These are phyloP conservation scores for Neurospora sp. DNA, from an alignment of 495 filamentous ascomycete species.

Conservation along the genomic window DNA sequence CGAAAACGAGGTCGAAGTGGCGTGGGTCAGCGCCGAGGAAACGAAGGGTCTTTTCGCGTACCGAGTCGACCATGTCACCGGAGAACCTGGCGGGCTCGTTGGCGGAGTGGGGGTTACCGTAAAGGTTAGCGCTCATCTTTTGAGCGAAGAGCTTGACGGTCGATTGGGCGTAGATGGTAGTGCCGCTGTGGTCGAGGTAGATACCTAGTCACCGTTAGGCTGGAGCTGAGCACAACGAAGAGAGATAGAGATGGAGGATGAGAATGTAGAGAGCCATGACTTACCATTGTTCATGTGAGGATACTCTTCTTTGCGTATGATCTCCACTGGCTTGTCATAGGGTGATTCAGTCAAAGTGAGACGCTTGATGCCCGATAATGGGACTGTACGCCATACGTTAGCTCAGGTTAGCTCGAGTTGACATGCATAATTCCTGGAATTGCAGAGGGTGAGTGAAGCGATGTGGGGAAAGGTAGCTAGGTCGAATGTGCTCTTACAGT, in stretches of 20 bases:
- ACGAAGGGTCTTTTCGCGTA: constrained; percentile 54
- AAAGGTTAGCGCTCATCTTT: constrained; percentile 48
- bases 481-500: constrained; percentile 1
- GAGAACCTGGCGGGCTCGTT: constrained; percentile 54
- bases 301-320: constrained; percentile 34
- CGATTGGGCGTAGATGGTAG: constrained; percentile 61
- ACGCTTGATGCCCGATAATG: background rate
- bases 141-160: constrained; percentile 47
- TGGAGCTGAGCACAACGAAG: background rate
- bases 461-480: background rate
- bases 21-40: constrained; percentile 80
- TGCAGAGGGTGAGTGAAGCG: background rate
- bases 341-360: background rate
- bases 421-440: background rate
- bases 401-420: background rate
- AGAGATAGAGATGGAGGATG: background rate
- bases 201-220: constrained; percentile 19
- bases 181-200: constrained; percentile 69
- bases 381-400: background rate
- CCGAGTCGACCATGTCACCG: constrained; percentile 47
- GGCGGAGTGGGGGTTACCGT: constrained; percentile 68
- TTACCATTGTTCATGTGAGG: constrained; percentile 38
- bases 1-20: constrained; percentile 81
- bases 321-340: constrained; percentile 30
- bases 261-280: background rate